Evolutionary conservation across 176 grass and related monocot species (phyloP).

Genomic region (Hordeum marinum): DNA sequence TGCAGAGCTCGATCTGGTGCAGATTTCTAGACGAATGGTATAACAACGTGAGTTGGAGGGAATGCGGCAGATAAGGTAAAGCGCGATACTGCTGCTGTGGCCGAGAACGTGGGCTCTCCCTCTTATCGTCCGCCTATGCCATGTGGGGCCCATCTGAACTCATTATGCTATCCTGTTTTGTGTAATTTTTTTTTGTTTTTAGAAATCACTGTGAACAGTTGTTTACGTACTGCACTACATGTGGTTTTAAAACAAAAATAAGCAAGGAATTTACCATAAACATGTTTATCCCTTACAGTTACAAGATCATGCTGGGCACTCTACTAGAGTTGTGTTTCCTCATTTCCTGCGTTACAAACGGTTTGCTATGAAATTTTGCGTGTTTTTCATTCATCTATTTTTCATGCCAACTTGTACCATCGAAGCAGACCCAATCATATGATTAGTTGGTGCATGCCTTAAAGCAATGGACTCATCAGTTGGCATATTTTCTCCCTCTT

Average conservation of each 20-base stretch:
- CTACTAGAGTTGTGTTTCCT: background rate
- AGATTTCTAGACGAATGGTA: background rate
- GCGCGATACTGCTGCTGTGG: background rate
- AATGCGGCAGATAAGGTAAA: background rate
- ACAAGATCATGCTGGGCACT: background rate
- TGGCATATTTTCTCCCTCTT: slow-evolving; percentile 18
- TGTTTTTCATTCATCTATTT: background rate
- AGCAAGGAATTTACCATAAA: background rate
- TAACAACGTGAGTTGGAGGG: background rate
- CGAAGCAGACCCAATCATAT: no score
- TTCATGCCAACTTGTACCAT: no score
- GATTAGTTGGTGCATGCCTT: slow-evolving; percentile 3
- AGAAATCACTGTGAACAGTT: background rate
- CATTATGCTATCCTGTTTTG: background rate
- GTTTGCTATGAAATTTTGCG: background rate
- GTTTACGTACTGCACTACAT: background rate
- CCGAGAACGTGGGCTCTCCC: background rate
- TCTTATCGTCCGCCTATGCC: background rate
- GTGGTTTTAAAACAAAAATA: background rate
- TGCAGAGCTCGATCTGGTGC: background rate
- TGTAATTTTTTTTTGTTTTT: background rate
- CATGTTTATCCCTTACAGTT: no score
- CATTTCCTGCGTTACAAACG: no score
- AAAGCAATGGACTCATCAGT: slow-evolving; percentile 27
- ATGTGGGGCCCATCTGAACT: background rate